phyloP scores from a whole-genome alignment of 768 basidiomycete genomes.

The Coprinopsis sp. region DNA sequence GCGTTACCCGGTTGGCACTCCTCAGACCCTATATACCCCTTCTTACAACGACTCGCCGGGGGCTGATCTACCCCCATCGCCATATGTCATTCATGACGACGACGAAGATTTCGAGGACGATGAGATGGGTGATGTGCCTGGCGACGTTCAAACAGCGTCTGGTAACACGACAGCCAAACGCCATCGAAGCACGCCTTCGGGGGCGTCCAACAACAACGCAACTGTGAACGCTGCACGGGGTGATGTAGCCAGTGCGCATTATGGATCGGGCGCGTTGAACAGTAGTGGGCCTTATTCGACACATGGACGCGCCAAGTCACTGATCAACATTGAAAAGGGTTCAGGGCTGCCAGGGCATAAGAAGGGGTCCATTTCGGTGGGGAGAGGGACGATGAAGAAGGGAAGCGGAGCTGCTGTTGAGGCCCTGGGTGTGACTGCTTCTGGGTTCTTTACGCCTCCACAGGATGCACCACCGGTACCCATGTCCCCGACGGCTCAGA shows the following conservation, averaged over 20 bases:
- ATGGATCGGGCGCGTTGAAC: conserved; percentile 14
- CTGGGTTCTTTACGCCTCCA: conserved; percentile 72
- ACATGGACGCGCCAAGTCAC: conserved; percentile 47
- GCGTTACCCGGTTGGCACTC: conserved; percentile 29
- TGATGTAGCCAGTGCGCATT: conserved; percentile 15
- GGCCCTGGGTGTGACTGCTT: conserved; percentile 69
- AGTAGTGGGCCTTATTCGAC: conserved; percentile 18
- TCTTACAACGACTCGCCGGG: not conserved
- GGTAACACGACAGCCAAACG: conserved; percentile 13
- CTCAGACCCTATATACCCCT: conserved; percentile 10
- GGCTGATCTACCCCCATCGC: not conserved
- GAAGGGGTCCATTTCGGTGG: conserved; percentile 36
- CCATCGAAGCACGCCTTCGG: conserved; percentile 21
- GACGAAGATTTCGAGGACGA: conserved; percentile 72
- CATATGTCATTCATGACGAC: conserved; percentile 33
- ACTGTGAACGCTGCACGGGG: conserved; percentile 20
- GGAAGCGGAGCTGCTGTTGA: conserved; percentile 69
- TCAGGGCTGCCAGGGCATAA: conserved; percentile 19
- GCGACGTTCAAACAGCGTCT: conserved; percentile 29
- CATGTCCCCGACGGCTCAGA: not conserved
- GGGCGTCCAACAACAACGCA: conserved; percentile 8
- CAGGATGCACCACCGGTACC: conserved; percentile 31
- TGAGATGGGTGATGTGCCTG: conserved; percentile 15
- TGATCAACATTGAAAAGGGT: conserved; percentile 60
- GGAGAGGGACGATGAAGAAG: conserved; percentile 59